Base-by-base conservation (phyloP, 306 rosid genomes). In the Quercus cerris region DNA sequence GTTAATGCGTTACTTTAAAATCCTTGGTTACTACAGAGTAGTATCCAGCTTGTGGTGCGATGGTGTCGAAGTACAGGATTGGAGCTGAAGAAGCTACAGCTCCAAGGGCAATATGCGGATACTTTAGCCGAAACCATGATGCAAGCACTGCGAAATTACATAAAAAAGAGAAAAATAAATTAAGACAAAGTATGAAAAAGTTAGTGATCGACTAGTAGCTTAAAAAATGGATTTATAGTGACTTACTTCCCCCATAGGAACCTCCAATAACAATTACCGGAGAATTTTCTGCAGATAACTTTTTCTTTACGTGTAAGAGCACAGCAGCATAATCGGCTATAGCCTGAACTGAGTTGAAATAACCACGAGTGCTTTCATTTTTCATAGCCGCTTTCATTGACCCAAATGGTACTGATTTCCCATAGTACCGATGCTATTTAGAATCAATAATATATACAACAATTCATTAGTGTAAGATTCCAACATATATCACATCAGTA, bases 61-160 rank as follows among this genome's bases (percentile, higher is more conserved):
- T 86, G 54, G 84, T 38, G 13, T 93, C 91, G 7, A 91, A 91
- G 77, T 89, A 89, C 57, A 91, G 97, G 11, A 93, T 81, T 67
- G 97, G 97, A 67, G 97, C 94, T 8, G 97, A 93, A 14, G 98
- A 93, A 8, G 98, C 98, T 7, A 93, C 63, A 56, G 98, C 97
- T 74, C 93, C 98, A 9, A 91, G 80, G 19, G 97, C 82, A 3
- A 93, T 11, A 57, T 93, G 97, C 8, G 98, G 97, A 84, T 93
- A 93, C 78, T 93, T 93, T 31, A 93, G 88, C 73, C 98, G 88
- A 79, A 93, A 93, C 98, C 98, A 91, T 33, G 98, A 72, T 57
- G 97, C 94, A 76, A 93, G 84, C 98, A 93, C 98, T 93, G 83
- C 75, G 83, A 15, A 80, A 25, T 13, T 7, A 74, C 17, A 25